Evolutionary conservation across 2,329 filamentous ascomycete genomes (phyloP).

Genomic region (Albophoma yamanashiensis): DNA sequence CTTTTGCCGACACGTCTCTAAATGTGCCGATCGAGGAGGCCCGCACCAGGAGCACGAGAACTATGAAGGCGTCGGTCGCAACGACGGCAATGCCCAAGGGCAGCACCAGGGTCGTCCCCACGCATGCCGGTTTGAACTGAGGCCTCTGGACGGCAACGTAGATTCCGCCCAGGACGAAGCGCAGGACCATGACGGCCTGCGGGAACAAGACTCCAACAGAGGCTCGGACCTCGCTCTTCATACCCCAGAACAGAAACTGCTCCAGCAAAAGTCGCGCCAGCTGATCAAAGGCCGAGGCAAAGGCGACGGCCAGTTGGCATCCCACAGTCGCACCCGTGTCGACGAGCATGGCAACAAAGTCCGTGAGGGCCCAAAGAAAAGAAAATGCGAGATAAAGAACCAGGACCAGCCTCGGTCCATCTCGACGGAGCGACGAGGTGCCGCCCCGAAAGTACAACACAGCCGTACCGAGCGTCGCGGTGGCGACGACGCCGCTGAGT

Average conservation of each 20-base stretch:
- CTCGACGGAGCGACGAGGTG: slow-evolving; percentile 38
- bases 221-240: slow-evolving; percentile 27
- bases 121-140: slow-evolving; percentile 40
- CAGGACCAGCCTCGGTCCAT: slow-evolving; percentile 56
- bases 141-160: slow-evolving; percentile 44
- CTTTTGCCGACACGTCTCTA: slow-evolving; percentile 18
- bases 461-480: slow-evolving; percentile 36
- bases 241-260: slow-evolving; percentile 42
- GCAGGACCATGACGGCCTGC: slow-evolving; percentile 34
- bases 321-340: slow-evolving; percentile 27
- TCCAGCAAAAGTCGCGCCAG: slow-evolving; percentile 40
- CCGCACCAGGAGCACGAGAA: slow-evolving; percentile 28
- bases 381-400: slow-evolving; percentile 39
- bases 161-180: slow-evolving; percentile 41
- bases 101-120: slow-evolving; percentile 32
- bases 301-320: slow-evolving; percentile 41
- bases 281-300: slow-evolving; percentile 47
- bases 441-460: slow-evolving; percentile 36
- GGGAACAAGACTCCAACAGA: slow-evolving; percentile 27
- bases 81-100: slow-evolving; percentile 35
- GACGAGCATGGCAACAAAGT: slow-evolving; percentile 40
- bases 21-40: slow-evolving; percentile 26
- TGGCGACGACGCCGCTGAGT: slow-evolving; percentile 38
- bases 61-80: slow-evolving; percentile 32
- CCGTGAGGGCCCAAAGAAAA: slow-evolving; percentile 41